Conservation (phyloP, 345 rosid genomes). For the Anastatica hierochuntica region DNA sequence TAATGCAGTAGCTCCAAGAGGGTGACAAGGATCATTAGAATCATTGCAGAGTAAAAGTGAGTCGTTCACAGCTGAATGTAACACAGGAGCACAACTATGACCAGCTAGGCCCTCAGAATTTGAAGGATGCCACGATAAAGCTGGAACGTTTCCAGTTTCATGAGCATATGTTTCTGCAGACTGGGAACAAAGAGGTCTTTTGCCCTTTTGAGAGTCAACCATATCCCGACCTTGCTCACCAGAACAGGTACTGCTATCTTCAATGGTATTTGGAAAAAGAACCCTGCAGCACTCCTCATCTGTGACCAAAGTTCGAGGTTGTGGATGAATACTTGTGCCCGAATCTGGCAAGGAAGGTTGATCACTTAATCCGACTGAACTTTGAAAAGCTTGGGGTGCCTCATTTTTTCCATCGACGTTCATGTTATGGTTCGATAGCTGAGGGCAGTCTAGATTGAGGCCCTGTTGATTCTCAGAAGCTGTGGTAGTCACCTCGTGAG, state of each 20-base stretch:
- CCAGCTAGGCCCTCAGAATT: constrained; percentile 32
- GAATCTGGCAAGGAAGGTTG: constrained; percentile 38
- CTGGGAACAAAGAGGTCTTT: constrained; percentile 28
- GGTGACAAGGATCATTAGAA: constrained; percentile 29
- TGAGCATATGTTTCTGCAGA: constrained; percentile 33
- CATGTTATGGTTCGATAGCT: constrained; percentile 32
- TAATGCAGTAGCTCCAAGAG: constrained; percentile 41
- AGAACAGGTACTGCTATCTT: constrained; percentile 31
- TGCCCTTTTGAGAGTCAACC: constrained; percentile 28
- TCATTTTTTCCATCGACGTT: constrained; percentile 36
- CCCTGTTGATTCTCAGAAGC: constrained; percentile 43
- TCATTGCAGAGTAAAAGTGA: constrained; percentile 23
- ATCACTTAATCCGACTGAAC: constrained; percentile 32
- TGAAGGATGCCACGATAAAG: constrained; percentile 37
- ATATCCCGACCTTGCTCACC: constrained; percentile 31
- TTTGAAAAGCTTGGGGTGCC: constrained; percentile 34
- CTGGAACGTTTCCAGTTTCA: constrained; percentile 30
- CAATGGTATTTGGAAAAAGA: constrained; percentile 55
- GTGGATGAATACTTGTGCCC: constrained; percentile 27
- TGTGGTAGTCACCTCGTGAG: constrained; percentile 31
- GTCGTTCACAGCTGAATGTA: constrained; percentile 28
- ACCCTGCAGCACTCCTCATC: constrained; percentile 86
- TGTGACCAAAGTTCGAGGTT: constrained; percentile 50
- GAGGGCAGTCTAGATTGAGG: constrained; percentile 37
- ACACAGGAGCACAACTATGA: constrained; percentile 27